A percentile compares a stretch with the other conserved stretches of the same genome.
Evolutionary conservation across 2,329 filamentous ascomycete genomes (phyloP).

Genomic region (Graphiopsis chlorocephala): DNA sequence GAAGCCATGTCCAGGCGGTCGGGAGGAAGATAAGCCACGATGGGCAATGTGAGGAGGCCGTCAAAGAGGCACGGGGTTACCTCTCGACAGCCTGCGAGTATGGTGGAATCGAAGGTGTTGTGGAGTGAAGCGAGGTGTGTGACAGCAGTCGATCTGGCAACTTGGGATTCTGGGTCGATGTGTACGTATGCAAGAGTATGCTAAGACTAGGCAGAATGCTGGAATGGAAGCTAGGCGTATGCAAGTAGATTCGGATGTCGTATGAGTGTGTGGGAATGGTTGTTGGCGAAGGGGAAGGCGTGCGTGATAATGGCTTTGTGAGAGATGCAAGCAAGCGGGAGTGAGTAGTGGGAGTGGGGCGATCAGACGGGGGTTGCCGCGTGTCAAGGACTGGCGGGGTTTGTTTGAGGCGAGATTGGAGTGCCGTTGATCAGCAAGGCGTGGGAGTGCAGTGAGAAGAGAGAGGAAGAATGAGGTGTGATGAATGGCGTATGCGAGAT

Average conservation of each 20-base stretch:
- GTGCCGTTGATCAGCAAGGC: neutral
- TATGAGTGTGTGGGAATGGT: neutral
- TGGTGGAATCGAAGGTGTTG: neutral
- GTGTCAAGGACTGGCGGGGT: neutral
- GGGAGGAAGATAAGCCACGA: conserved; percentile 31
- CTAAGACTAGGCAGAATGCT: neutral
- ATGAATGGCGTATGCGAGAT: neutral
- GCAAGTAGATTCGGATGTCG: neutral
- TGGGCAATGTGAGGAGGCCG: conserved; percentile 27
- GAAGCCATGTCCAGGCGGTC: conserved; percentile 61
- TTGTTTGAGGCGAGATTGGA: neutral
- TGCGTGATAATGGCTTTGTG: conserved; percentile 9
- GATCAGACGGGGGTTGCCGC: neutral
- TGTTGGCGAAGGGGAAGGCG: neutral
- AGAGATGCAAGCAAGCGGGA: conserved; percentile 11
- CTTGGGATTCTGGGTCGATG: neutral
- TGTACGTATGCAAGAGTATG: neutral
- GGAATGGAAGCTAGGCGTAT: neutral
- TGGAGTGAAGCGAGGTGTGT: neutral
- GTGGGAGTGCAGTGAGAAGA: neutral
- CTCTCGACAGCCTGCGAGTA: conserved; percentile 29
- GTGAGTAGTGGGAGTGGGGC: conserved; percentile 3
- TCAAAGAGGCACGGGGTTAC: conserved; percentile 29
- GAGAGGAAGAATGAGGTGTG: neutral
- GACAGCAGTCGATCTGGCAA: neutral